Evolutionary conservation across 306 rosid species (phyloP).

Genomic region (Macrotyloma uniflorum): DNA sequence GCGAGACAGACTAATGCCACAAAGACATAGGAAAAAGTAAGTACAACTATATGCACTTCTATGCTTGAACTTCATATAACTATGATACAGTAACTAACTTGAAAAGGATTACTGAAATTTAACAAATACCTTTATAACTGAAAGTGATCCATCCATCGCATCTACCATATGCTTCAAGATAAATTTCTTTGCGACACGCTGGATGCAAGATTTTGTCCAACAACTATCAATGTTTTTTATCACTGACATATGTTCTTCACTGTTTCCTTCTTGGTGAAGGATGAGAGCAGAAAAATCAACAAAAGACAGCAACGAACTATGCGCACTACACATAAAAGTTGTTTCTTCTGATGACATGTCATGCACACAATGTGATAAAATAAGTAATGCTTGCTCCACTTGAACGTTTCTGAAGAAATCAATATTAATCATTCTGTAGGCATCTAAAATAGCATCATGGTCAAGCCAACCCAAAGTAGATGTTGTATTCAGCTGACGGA

Average conservation of each 20-base stretch:
- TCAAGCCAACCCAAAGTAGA: constrained; percentile 80
- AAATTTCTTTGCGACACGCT: constrained; percentile 57
- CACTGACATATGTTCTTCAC: constrained; percentile 46
- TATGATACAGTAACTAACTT: constrained; percentile 21
- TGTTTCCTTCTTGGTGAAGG: constrained; percentile 46
- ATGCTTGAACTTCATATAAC: constrained; percentile 27
- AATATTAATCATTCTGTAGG: constrained; percentile 57
- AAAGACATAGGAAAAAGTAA: not conserved
- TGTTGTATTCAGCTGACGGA: constrained; percentile 72
- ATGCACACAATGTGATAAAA: constrained; percentile 88
- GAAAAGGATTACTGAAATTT: not conserved
- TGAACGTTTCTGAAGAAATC: constrained; percentile 61
- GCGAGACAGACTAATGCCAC: not conserved
- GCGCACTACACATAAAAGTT: constrained; percentile 68
- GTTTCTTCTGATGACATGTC: constrained; percentile 86
- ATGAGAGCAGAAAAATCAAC: constrained; percentile 71
- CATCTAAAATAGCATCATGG: constrained; percentile 63
- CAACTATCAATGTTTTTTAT: constrained; percentile 39
- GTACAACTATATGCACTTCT: not conserved
- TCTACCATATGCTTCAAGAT: constrained; percentile 79
- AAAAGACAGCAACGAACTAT: constrained; percentile 65
- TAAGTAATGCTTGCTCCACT: constrained; percentile 69
- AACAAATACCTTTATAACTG: constrained; percentile 64
- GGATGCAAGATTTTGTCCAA: constrained; percentile 74
- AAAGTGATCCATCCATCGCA: constrained; percentile 74